A percentile compares a stretch with the other conserved stretches of the same genome.
Conservation (phyloP, 768 basidiomycete genomes). For the Cubamyces lactineus region DNA sequence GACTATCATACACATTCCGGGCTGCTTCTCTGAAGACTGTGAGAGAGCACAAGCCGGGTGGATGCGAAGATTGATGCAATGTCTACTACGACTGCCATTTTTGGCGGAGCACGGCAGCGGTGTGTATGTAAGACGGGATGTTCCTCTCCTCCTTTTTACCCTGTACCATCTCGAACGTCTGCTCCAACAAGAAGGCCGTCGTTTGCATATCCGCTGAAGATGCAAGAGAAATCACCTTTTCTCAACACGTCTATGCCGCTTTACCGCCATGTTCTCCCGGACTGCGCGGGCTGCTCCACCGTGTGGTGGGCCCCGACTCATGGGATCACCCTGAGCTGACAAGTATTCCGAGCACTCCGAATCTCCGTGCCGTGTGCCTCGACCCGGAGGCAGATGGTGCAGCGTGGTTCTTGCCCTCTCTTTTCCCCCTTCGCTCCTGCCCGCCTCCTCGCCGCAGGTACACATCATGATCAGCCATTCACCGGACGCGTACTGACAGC, state of each 20-base stretch:
- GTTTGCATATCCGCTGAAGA: no score
- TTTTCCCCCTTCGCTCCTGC: slow-evolving; percentile 1
- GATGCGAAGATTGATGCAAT: slow-evolving; percentile 2
- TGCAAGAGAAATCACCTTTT: background rate
- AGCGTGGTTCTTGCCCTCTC: slow-evolving; percentile 3
- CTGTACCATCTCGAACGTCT: no score
- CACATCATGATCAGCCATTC: slow-evolving; percentile 10
- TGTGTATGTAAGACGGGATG: slow-evolving; percentile 3
- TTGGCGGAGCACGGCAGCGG: background rate
- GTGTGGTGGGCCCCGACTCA: background rate
- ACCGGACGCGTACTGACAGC: slow-evolving; percentile 20
- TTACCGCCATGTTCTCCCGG: background rate
- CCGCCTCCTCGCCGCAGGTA: slow-evolving; percentile 18
- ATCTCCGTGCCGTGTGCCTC: slow-evolving; percentile 14
- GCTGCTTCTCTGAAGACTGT: background rate
- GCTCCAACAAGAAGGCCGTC: background rate
- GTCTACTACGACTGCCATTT: slow-evolving; percentile 3
- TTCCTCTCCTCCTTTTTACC: no score
- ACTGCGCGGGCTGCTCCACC: background rate
- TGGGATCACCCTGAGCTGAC: slow-evolving; percentile 11
- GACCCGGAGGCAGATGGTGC: background rate
- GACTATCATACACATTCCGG: slow-evolving; percentile 5
- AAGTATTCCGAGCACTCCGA: slow-evolving; percentile 20
- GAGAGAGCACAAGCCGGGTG: slow-evolving; percentile 4
- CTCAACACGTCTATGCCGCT: background rate